phyloP scores from a whole-genome alignment of 192 early-diverging fungal genomes.

The Paraglomus occultum region DNA sequence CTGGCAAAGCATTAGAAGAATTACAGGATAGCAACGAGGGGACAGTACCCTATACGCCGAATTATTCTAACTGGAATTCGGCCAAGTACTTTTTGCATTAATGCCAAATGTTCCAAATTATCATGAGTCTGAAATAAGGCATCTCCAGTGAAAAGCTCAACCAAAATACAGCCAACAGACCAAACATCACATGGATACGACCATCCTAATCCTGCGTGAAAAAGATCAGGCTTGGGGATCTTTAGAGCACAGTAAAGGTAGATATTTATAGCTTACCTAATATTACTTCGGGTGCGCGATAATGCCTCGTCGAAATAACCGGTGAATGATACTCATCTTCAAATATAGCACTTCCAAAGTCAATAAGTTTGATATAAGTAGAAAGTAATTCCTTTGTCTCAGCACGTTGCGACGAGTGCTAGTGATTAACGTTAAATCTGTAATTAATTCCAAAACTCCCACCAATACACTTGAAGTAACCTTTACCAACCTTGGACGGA shows the following conservation, averaged over 20 bases:
- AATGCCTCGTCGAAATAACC: constrained; percentile 93
- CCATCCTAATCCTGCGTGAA: constrained; percentile 70
- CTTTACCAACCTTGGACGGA: constrained; percentile 43
- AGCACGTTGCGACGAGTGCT: not conserved
- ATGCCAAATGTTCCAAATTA: constrained; percentile 92
- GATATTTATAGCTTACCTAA: constrained; percentile 47
- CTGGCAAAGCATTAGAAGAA: not conserved
- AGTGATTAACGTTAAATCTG: not conserved
- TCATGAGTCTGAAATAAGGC: constrained; percentile 98
- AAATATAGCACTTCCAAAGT: constrained; percentile 96
- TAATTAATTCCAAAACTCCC: constrained; percentile 18
- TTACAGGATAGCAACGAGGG: not conserved
- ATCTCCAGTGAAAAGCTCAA: constrained; percentile 93
- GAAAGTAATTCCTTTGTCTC: not conserved
- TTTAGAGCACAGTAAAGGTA: not conserved
- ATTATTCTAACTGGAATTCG: constrained; percentile 67
- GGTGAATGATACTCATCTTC: constrained; percentile 89
- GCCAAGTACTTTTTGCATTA: constrained; percentile 94
- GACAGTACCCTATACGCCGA: constrained; percentile 41
- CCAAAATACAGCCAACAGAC: constrained; percentile 95
- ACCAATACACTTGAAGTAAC: not conserved
- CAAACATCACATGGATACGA: constrained; percentile 97
- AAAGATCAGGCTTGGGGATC: not conserved
- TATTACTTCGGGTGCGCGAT: constrained; percentile 97
- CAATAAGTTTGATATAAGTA: constrained; percentile 86